Base-by-base conservation (phyloP, 495 filamentous ascomycete species). In the Evernia prunastri region DNA sequence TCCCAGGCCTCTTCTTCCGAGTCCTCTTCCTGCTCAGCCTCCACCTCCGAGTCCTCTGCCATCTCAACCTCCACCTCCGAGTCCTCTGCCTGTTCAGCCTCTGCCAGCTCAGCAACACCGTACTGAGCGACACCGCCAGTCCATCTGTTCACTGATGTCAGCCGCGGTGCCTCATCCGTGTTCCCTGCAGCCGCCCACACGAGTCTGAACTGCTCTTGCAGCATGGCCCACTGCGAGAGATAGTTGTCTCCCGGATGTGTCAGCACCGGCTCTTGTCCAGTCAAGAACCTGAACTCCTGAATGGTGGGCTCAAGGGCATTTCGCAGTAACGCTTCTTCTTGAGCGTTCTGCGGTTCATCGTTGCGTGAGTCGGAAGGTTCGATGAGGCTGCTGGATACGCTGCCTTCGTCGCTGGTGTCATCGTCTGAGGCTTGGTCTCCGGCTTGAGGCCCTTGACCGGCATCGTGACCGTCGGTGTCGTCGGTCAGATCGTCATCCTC, bases 341-440 rank as follows among this genome's bases (percentile, higher is more conserved):
- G 2, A 13, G 33, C n/a, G 20, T 37, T 23, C 37, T 18, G 7
- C 2, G 56, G 56, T n/a, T 23, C 15, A 8, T 58, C 56, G 56
- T 58, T 23, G 33, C 56, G 56, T 12, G 56, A 58, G 33, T 58
- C 56, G 18, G 8, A 6, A 11, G 56, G 56, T 15, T 58, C 56
- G 9, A 23, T 27, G 35, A 40, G 56, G 56, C 37, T 40, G 37
- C 56, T 58, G 20, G 56, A 40, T 20, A 25, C 49, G 49, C 49
- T 53, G 49, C 25, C 13, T 15, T 31, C 25, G 49, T 31, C 25
- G 10, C 23, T 33, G 10, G 33, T 23, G 9, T 23, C 20, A 37
- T 58, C 56, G 1, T 11, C 56, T 23, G 49, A 15, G 11, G 27
- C 13, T 18, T 31, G 25, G 23, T 53, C 25, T 13, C 12, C 25